Evolutionary conservation across 345 rosid genomes (phyloP).

Genomic region (Gossypium thurberi): DNA sequence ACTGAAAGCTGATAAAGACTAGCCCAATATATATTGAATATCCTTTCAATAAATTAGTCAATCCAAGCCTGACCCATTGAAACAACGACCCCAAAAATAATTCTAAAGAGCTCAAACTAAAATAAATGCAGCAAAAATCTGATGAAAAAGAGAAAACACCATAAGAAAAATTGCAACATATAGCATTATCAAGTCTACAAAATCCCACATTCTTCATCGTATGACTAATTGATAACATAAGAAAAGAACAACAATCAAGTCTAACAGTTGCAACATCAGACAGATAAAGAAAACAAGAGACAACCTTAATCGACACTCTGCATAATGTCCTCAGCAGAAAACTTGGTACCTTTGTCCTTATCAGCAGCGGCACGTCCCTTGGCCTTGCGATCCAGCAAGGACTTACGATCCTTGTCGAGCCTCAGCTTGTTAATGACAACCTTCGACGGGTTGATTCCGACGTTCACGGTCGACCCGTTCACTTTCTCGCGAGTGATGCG

Average conservation of each 20-base stretch:
- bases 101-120: too few species aligned
- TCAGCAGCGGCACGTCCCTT: not conserved
- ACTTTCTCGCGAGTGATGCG: slow-evolving; percentile 6
- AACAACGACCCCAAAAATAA: not conserved
- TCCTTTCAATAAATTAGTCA: too few species aligned
- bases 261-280: not conserved
- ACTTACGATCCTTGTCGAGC: not conserved
- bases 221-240: not conserved
- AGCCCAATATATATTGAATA: too few species aligned
- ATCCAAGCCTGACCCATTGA: not conserved
- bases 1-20: too few species aligned
- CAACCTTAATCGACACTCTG: not conserved
- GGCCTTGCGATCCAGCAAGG: not conserved
- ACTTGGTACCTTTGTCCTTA: not conserved
- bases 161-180: not conserved
- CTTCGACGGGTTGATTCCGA: not conserved
- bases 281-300: not conserved
- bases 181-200: not conserved
- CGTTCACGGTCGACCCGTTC: not conserved
- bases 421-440: not conserved
- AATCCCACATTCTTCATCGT: not conserved
- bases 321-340: slow-evolving; percentile 3
- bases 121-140: not conserved
- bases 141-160: not conserved
- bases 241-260: not conserved